Evolutionary conservation across 2,329 filamentous ascomycete species (phyloP).

Genomic region (Gliomastix tumulicola): DNA sequence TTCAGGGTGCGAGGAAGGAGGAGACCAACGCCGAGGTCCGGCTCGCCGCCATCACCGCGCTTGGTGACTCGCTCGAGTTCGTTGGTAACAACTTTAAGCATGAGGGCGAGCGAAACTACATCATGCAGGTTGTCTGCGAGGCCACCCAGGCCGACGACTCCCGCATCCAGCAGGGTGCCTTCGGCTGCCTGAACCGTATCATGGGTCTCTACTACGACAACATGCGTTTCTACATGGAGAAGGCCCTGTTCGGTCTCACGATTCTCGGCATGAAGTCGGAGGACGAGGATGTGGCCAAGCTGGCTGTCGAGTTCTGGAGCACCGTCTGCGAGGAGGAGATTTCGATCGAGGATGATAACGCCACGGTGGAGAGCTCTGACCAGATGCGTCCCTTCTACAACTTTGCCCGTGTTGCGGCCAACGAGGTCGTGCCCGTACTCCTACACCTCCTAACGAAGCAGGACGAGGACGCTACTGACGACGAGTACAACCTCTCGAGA

Average conservation of each 20-base stretch:
- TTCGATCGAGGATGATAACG: conserved; percentile 94
- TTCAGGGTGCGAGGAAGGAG: conserved; percentile 95
- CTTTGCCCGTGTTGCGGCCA: conserved; percentile 87
- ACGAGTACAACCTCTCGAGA: conserved; percentile 94
- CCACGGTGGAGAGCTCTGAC: conserved; percentile 64
- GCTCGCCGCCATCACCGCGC: conserved; percentile 83
- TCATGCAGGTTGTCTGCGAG: conserved; percentile 99
- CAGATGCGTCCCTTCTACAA: conserved; percentile 92
- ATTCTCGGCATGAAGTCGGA: conserved; percentile 98
- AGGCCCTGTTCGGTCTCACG: conserved; percentile 93
- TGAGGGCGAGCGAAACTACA: conserved; percentile 98
- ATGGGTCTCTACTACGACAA: conserved; percentile 99
- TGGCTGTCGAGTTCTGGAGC: conserved; percentile 99
- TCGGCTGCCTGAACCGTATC: conserved; percentile 95
- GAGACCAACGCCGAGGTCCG: conserved; percentile 88
- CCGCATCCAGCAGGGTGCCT: conserved; percentile 90
- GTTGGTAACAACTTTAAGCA: conserved; percentile 98
- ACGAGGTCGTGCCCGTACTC: conserved; percentile 90
- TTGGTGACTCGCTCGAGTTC: conserved; percentile 95
- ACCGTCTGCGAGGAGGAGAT: conserved; percentile 99
- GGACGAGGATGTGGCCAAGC: conserved; percentile 95
- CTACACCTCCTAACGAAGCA: conserved; percentile 88
- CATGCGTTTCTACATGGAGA: conserved; percentile 99
- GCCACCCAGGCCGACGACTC: conserved; percentile 90
- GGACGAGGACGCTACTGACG: conserved; percentile 92